These are phyloP conservation scores for Penicillium subrubescens DNA, from an alignment of 495 filamentous ascomycete genomes.

Conservation along the genomic window DNA sequence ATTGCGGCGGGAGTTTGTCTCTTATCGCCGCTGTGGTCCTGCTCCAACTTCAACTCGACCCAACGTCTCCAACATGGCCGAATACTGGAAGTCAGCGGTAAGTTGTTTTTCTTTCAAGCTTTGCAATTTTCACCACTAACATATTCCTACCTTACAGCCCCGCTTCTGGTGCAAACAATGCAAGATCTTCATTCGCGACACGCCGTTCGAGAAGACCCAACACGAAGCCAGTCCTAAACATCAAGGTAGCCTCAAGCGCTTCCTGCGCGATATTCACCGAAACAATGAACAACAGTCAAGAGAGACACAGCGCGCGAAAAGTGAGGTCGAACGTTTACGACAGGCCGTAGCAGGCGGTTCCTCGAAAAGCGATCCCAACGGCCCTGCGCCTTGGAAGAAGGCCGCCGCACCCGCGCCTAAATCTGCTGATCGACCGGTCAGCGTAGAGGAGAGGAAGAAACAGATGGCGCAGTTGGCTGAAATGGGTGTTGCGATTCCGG, in stretches of 20 bases:
- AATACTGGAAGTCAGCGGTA: constrained; percentile 98
- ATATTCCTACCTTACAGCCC: constrained; percentile 47
- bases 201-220: constrained; percentile 81
- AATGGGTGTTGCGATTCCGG: constrained; percentile 83
- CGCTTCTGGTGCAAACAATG: constrained; percentile 99
- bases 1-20: constrained; percentile 14
- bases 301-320: constrained; percentile 78
- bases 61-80: constrained; percentile 65
- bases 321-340: constrained; percentile 85
- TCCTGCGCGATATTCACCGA: constrained; percentile 83
- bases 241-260: constrained; percentile 86
- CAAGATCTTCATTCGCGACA: constrained; percentile 87
- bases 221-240: constrained; percentile 90
- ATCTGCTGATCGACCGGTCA: constrained; percentile 40
- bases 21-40: constrained; percentile 13
- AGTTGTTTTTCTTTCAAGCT: constrained; percentile 16
- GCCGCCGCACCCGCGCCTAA: constrained; percentile 25
- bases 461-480: constrained; percentile 86
- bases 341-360: constrained; percentile 61
- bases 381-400: constrained; percentile 27
- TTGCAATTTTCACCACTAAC: constrained; percentile 1
- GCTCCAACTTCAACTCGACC: neutral
- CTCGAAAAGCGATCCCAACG: constrained; percentile 21
- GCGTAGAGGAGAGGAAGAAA: constrained; percentile 71
- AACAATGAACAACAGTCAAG: constrained; percentile 74